A percentile compares a stretch with the other conserved stretches of the same genome.
Evolutionary conservation across 768 basidiomycete species (phyloP).

Genomic region (Chiua virens): DNA sequence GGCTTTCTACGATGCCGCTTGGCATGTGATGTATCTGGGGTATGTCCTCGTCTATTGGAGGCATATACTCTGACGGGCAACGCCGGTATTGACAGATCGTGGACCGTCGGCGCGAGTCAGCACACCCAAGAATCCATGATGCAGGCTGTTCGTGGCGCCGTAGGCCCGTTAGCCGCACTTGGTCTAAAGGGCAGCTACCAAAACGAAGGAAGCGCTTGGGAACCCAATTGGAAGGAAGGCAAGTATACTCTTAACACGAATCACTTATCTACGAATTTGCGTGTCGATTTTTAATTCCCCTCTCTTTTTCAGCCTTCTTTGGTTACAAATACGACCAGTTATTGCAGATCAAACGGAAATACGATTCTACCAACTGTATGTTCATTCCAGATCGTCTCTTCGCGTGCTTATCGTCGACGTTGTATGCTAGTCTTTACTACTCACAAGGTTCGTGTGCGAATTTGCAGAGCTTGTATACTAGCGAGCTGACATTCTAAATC

Average conservation of each 20-base stretch:
- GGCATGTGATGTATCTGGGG: constrained; percentile 15
- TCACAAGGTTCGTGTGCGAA: too few relatives aligned
- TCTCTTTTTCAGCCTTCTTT: constrained; percentile 13
- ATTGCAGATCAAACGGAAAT: constrained; percentile 19
- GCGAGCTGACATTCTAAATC: too few relatives aligned
- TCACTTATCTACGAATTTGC: neutral
- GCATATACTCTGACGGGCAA: too few relatives aligned
- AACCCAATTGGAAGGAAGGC: constrained; percentile 21
- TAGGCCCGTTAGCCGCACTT: constrained; percentile 12
- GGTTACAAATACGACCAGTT: constrained; percentile 20
- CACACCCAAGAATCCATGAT: neutral
- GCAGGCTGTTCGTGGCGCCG: constrained; percentile 6
- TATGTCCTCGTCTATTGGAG: constrained; percentile 2
- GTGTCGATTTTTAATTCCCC: too few relatives aligned
- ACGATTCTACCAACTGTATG: constrained; percentile 22
- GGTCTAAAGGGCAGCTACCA: constrained; percentile 24
- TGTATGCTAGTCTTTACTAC: too few relatives aligned
- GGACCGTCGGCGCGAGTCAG: constrained; percentile 10
- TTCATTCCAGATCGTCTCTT: too few relatives aligned
- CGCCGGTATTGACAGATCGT: constrained; percentile 3
- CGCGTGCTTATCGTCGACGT: too few relatives aligned
- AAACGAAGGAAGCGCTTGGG: constrained; percentile 20
- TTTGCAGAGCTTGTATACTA: too few relatives aligned
- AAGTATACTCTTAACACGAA: neutral
- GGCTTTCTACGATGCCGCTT: constrained; percentile 9